Percentiles rank a stretch among this genome's conserved stretches.
phyloP scores from a whole-genome alignment of 2,329 filamentous ascomycete species.

The Harringtonia lauricola region DNA sequence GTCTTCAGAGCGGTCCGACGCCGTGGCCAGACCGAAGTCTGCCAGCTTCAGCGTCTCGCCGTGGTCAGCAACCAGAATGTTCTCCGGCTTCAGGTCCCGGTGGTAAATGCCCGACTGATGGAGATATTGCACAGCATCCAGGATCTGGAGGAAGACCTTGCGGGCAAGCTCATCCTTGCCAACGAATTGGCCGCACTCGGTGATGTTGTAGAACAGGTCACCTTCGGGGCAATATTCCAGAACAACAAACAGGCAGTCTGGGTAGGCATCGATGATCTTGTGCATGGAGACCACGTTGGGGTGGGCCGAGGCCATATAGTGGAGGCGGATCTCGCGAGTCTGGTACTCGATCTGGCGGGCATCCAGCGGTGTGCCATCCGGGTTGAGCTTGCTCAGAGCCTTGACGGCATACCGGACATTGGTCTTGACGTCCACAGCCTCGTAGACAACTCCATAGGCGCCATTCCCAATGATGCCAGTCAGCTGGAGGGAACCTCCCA shows the following conservation, averaged over 20 bases:
- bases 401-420: slow-evolving; percentile 87
- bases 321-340: slow-evolving; percentile 82
- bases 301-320: slow-evolving; percentile 81
- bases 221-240: slow-evolving; percentile 96
- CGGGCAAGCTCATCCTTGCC: slow-evolving; percentile 84
- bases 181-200: slow-evolving; percentile 84
- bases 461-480: slow-evolving; percentile 81
- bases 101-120: slow-evolving; percentile 92
- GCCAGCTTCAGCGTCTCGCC: slow-evolving; percentile 90
- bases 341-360: slow-evolving; percentile 81
- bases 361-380: slow-evolving; percentile 61
- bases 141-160: slow-evolving; percentile 82
- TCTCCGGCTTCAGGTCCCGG: slow-evolving; percentile 95
- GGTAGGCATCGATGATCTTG: slow-evolving; percentile 85
- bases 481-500: slow-evolving; percentile 75
- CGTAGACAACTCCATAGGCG: slow-evolving; percentile 94
- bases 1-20: slow-evolving; percentile 73
- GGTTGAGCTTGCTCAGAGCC: slow-evolving; percentile 84
- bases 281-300: slow-evolving; percentile 88
- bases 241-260: slow-evolving; percentile 90
- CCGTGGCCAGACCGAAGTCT: slow-evolving; percentile 92
- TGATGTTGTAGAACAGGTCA: slow-evolving; percentile 95
- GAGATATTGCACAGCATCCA: slow-evolving; percentile 95
- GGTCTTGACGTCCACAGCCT: slow-evolving; percentile 72
- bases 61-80: slow-evolving; percentile 82